phyloP scores from a whole-genome alignment of 1,284 basidiomycete genomes.

The Fistulinella cinereoalba region DNA sequence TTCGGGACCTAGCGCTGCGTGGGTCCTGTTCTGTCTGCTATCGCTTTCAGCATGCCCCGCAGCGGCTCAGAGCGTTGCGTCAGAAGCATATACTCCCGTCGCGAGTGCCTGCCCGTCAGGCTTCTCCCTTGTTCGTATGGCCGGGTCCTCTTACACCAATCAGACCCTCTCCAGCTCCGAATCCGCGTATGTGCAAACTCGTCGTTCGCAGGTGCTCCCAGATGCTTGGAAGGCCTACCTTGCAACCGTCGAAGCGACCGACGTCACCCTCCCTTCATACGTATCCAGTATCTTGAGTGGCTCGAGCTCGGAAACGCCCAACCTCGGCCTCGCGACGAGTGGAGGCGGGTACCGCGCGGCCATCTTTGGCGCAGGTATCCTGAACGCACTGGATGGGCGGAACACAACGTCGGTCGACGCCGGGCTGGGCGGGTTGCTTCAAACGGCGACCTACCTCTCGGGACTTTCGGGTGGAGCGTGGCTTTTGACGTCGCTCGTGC shows the following conservation, averaged over 20 bases:
- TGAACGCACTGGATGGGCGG: conserved; percentile 49
- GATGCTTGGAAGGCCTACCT: conserved; percentile 36
- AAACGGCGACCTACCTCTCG: conserved; percentile 42
- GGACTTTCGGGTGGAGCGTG: conserved; percentile 45
- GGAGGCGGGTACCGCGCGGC: conserved; percentile 50
- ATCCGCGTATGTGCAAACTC: conserved; percentile 29
- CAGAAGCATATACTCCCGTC: conserved; percentile 27
- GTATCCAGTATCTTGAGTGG: conserved; percentile 35
- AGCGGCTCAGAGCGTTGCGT: conserved; percentile 26
- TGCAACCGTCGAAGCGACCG: conserved; percentile 32
- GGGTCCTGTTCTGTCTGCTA: conserved; percentile 19
- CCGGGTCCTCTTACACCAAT: conserved; percentile 18
- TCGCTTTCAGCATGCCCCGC: conserved; percentile 4
- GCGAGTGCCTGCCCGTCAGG: conserved; percentile 27
- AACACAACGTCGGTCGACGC: conserved; percentile 40
- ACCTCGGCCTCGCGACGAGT: conserved; percentile 43
- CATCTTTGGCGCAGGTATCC: conserved; percentile 47
- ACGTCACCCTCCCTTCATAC: conserved; percentile 33
- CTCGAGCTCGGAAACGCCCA: conserved; percentile 29
- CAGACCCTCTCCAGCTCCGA: conserved; percentile 36
- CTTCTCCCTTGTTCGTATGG: conserved; percentile 36
- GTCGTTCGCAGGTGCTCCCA: conserved; percentile 31
- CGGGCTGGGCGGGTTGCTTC: conserved; percentile 52
- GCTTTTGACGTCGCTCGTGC: conserved; percentile 38
- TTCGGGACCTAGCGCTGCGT: conserved; percentile 2